Base-by-base conservation (phyloP, 2,329 filamentous ascomycete genomes). In the Penicillium palitans region DNA sequence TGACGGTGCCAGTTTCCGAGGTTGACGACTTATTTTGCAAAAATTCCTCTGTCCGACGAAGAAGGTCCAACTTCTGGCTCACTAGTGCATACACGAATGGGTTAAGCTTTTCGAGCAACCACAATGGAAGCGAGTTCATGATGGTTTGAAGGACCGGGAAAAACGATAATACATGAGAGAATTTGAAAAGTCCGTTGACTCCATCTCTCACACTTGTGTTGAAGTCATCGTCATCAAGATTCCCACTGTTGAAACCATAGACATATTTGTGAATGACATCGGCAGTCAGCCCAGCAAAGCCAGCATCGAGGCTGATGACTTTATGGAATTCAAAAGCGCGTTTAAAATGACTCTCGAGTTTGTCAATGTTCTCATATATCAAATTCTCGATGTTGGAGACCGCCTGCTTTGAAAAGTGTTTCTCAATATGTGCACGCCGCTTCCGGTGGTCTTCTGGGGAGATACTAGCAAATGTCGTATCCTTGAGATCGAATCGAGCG, bases 231-330 rank as follows among this genome's bases (percentile, higher is more conserved):
- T 68, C 57, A 52, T 76, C 73, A 17, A 76, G 66, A 48, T 71
- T 72, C 1, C 62, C 62, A n/a, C 63, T 65, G 48, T 71, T 66
- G 48, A 68, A 62, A 2, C 68, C 72, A 52, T 75, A 77, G 2
- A 64, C 66, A 56, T 77, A 77, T 45, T 75, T 67, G 24, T 70
- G 63, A 41, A 77, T 74, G 13, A 77, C 63, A 50, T 78, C 74
- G 27, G 70, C 68, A 0, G 75, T 73, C 47, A 75, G 46, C 1
- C 66, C 72, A 15, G 62, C 55, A 47, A 66, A 61, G 6, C 60
- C 63, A 15, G 67, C 61, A 62, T 63, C 62, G 35, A 72, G 13
- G 57, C 62, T 56, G 61, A 69, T 33, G 21, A 61, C 42, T 17
- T 45, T 55, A 35, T 66, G 53, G 1, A 56, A 50, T 7, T 56